Conservation (phyloP, 2,329 filamentous ascomycete species). For the Fusarium temperatum region DNA sequence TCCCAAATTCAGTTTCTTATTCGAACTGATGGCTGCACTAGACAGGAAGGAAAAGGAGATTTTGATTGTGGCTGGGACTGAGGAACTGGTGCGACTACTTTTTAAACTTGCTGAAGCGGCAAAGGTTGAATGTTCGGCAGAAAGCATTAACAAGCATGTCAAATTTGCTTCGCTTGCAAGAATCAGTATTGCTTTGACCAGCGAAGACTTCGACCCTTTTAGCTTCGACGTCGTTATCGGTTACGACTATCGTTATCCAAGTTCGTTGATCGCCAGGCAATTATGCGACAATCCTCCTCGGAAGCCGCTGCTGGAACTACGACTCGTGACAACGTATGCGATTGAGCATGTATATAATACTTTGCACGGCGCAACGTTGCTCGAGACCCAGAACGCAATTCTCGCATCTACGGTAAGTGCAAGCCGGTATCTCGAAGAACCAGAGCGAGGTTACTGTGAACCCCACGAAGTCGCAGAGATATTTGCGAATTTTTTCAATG, state of each 20-base stretch:
- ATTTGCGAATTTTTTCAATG: conserved; percentile 58
- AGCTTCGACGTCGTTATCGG: conserved; percentile 62
- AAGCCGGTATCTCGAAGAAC: conserved; percentile 52
- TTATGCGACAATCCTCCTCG: conserved; percentile 23
- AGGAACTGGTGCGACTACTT: conserved; percentile 61
- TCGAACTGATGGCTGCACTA: conserved; percentile 57
- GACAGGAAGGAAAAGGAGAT: conserved; percentile 57
- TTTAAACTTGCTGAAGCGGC: conserved; percentile 57
- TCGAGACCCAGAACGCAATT: conserved; percentile 60
- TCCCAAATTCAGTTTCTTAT: conserved; percentile 68
- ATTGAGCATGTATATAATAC: conserved; percentile 65
- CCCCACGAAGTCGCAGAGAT: conserved; percentile 58
- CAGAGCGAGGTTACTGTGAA: conserved; percentile 50
- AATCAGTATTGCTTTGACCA: conserved; percentile 55
- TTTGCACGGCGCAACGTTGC: conserved; percentile 43
- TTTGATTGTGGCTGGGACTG: conserved; percentile 62
- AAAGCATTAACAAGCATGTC: conserved; percentile 43
- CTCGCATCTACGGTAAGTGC: conserved; percentile 51
- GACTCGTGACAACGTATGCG: conserved; percentile 60
- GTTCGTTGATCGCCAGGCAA: conserved; percentile 45
- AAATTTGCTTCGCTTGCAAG: conserved; percentile 49
- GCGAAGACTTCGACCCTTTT: conserved; percentile 49
- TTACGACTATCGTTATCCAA: conserved; percentile 60
- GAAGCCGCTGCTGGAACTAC: conserved; percentile 56
- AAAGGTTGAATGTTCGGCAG: conserved; percentile 48